These are phyloP conservation scores for Persicaria tinctoria DNA, from an alignment of 148 eudicot genomes.

Conservation along the genomic window DNA sequence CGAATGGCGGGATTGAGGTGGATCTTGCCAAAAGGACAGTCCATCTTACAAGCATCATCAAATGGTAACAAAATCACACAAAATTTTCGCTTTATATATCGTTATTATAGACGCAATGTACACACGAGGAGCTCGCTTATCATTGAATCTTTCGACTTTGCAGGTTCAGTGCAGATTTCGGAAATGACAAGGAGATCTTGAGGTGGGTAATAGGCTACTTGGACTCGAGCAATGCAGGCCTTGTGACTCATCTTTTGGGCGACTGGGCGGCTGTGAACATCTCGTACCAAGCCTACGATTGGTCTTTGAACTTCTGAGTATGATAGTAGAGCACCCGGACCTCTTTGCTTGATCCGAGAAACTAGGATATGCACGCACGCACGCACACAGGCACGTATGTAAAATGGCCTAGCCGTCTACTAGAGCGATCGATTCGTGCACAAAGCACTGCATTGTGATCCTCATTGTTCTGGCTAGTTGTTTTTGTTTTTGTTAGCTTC, in stretches of 20 bases:
- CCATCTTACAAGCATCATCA: constrained; percentile 51
- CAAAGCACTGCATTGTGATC: neutral
- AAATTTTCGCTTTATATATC: too few species aligned
- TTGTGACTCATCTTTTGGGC: constrained; percentile 68
- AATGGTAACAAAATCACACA: constrained; percentile 43
- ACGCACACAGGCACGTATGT: neutral
- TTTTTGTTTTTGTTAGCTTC: too few species aligned
- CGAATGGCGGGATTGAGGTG: constrained; percentile 50
- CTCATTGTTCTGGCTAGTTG: too few species aligned
- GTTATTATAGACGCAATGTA: too few species aligned
- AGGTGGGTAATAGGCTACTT: constrained; percentile 63
- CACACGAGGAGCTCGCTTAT: too few species aligned
- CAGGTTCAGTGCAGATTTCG: constrained; percentile 87
- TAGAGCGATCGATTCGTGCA: constrained; percentile 1
- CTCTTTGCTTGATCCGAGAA: neutral
- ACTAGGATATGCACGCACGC: neutral
- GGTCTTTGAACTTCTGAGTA: constrained; percentile 52
- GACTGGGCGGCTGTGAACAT: constrained; percentile 60
- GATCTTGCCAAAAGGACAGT: constrained; percentile 74
- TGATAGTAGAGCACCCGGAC: too few species aligned
- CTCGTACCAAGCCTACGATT: constrained; percentile 59
- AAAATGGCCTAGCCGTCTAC: neutral
- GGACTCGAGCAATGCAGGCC: constrained; percentile 77
- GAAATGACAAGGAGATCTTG: constrained; percentile 55
- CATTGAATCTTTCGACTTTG: neutral